These are phyloP conservation scores for Metschnikowia lunata DNA, from an alignment of 805 yeast species.

Conservation along the genomic window DNA sequence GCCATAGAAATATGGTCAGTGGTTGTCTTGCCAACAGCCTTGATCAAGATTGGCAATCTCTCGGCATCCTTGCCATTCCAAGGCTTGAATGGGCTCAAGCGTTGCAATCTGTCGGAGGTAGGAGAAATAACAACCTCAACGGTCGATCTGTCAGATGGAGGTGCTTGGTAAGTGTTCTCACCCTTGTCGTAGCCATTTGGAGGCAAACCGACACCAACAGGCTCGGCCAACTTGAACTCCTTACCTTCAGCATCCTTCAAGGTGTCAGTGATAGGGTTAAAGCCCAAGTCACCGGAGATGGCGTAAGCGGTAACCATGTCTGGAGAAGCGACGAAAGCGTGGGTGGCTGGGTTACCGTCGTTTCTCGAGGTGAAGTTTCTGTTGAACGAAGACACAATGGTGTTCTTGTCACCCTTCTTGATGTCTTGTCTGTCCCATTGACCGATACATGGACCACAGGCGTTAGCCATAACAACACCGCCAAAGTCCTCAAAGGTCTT, in stretches of 20 bases:
- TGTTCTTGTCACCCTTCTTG: conserved; percentile 92
- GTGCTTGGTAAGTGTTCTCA: conserved; percentile 94
- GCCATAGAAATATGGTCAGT: conserved; percentile 99
- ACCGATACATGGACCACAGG: conserved; percentile 99
- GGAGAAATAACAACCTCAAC: conserved; percentile 79
- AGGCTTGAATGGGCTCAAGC: conserved; percentile 86
- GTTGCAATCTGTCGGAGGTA: conserved; percentile 93
- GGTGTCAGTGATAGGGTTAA: conserved; percentile 92
- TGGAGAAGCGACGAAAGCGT: conserved; percentile 96
- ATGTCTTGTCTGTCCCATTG: conserved; percentile 97
- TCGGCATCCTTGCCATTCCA: conserved; percentile 96
- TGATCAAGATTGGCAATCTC: conserved; percentile 88
- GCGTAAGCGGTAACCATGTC: conserved; percentile 95
- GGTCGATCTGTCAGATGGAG: conserved; percentile 78
- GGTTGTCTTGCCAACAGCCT: conserved; percentile 96
- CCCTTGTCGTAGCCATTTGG: conserved; percentile 86
- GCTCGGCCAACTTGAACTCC: conserved; percentile 83
- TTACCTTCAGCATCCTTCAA: conserved; percentile 85
- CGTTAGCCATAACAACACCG: conserved; percentile 92
- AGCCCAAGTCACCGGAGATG: conserved; percentile 91
- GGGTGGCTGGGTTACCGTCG: conserved; percentile 96
- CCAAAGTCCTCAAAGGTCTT: conserved; percentile 86
- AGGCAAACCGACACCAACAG: conserved; percentile 89
- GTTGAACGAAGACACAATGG: conserved; percentile 95
- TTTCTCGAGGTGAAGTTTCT: conserved; percentile 97